A percentile compares a stretch with the other conserved stretches of the same genome.
Conservation (phyloP, 352 stramenopile species). For the Poterioochromonas sp. region DNA sequence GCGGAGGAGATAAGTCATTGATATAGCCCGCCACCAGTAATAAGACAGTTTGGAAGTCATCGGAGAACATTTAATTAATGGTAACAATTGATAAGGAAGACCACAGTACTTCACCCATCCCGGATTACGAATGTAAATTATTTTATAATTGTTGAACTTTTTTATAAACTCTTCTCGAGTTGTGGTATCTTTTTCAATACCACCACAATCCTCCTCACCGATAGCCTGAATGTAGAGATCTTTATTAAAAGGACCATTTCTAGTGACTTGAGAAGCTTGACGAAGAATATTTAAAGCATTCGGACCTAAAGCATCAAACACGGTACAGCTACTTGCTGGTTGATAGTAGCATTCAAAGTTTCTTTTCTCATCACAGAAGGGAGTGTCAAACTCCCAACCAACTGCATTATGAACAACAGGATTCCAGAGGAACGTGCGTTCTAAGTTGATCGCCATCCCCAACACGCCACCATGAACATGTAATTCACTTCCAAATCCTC, state of each 20-base stretch:
- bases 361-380: background rate
- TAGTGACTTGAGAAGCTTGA: no score
- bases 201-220: no score
- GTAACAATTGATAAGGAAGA: background rate
- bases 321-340: background rate
- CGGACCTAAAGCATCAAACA: background rate
- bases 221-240: no score
- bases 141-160: background rate
- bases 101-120: background rate
- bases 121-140: background rate
- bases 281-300: background rate
- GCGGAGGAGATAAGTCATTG: background rate
- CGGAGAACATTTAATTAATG: background rate
- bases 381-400: background rate
- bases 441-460: background rate
- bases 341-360: constrained; percentile 1
- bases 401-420: background rate
- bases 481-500: constrained; percentile 1
- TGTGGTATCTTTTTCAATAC: background rate
- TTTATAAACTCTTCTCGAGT: background rate
- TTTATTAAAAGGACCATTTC: background rate
- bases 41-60: background rate
- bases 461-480: background rate
- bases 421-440: background rate
- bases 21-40: constrained; percentile 5